Evolutionary conservation across 331 rosid genomes (phyloP), one percentile per base, ranked within the genome.

Genomic region (Quercus lobata): DNA sequence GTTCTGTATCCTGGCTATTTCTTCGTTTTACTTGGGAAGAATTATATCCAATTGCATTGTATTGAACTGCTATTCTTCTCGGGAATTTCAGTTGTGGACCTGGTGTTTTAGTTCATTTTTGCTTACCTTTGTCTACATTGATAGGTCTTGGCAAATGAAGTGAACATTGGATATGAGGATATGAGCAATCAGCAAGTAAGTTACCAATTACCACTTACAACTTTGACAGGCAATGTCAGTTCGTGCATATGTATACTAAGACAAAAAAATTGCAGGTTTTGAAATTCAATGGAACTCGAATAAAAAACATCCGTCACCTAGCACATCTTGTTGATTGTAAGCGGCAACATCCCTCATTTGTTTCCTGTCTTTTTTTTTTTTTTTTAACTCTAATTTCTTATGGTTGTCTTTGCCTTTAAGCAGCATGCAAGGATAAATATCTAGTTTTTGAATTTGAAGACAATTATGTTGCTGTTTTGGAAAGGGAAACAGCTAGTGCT

Each of bases 131-230:
- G 76, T 77, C 75, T 25, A 71, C 18, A 34, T 73, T n/a, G 22
- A 58, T 74, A 96, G 99, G 97, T 96, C 76, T 87, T 96, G 65
- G 98, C 99, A 62, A 90, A 90, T 75, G 96, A 96, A 78, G 94
- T 84, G 78, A 96, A 96, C 86, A 88, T 96, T 79, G 99, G 99
- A 32, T 96, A 96, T 18, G 99, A 93, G 82, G 96, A 91, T 85
- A 90, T 96, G 99, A 60, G 92, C 86, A 96, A 96, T 86, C 97
- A 84, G 83, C 99, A 96, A 97, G 98, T 85, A 91, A 82, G 93
- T 88, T 41, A 56, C 53, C 76, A 65, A 41, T 5, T 14, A 75
- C 53, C 62, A 57, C 76, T 15, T 57, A 22, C 55, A 49, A 53
- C 69, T 62, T 77, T 41, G 63, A 30, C 58, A 66, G 25, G 30